Base-by-base conservation (phyloP, 1,139 yeast genomes). In the Arxiozyma slooffiae region DNA sequence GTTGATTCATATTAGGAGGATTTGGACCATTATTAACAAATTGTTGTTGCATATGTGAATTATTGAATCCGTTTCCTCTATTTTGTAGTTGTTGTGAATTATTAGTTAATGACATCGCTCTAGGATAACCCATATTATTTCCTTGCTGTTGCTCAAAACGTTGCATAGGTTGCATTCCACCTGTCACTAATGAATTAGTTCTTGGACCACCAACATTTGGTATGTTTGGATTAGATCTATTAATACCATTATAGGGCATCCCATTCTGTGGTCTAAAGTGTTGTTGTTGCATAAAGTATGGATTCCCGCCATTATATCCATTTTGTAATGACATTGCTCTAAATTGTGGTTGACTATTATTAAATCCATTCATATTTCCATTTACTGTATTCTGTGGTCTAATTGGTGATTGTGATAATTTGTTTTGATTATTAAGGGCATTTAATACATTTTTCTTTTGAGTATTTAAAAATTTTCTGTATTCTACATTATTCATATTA, bases 381-480 rank as follows among this genome's bases (percentile, higher is more conserved):
- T 21, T 30, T 14, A 11, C 14, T n/a, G 14, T 30, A 30, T 30
- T 58, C 42, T 56, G 57, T n/a, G 55, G 60, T 49, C 55, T 55
- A 11, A 14, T 52, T 52, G 30, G 24, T 30, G 16, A 21, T 47
- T 26, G 9, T 34, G 20, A 24, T 16, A 24, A 30, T 22, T 37
- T 30, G 14, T 24, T n/a, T 56, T 64, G 66, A 45, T 60, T 65
- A 1, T 80, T 79, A 48, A 76, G 70, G n/a, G 69, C 67, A 18
- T 73, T 74, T 59, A 75, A 63, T 20, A 78, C 78, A 65, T 74
- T 63, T 61, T 85, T 84, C 70, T 81, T 82, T 64, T 80, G 83
- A 14, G 79, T 80, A 50, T 82, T 81, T 76, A 81, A 75, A 57
- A 77, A 82, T 58, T 82, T 84, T 56, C 94, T 71, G 61, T 85